A percentile compares a stretch with the other conserved stretches of the same genome.
Conservation (phyloP, 2,329 filamentous ascomycete genomes). For the Cyphellophora attinorum region DNA sequence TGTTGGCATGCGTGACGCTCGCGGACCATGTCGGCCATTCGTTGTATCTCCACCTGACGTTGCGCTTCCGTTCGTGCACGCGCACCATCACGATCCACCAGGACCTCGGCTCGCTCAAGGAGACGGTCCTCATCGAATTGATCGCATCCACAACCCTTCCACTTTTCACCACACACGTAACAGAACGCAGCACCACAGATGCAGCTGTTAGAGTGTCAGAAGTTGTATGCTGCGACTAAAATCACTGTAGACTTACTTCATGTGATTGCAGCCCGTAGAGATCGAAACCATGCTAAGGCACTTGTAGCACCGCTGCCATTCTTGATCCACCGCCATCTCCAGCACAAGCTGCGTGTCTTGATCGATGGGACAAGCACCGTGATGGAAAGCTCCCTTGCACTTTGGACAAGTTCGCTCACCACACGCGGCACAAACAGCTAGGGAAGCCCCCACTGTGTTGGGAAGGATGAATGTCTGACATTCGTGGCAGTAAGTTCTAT, state of each 20-base stretch:
- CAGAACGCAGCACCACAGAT: constrained; percentile 24
- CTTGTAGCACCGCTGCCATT: constrained; percentile 67
- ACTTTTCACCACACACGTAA: constrained; percentile 21
- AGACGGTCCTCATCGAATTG: constrained; percentile 21
- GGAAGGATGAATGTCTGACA: constrained; percentile 41
- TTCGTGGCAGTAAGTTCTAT: constrained; percentile 43
- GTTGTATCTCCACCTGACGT: background rate
- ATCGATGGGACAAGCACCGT: constrained; percentile 22
- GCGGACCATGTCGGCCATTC: too few relatives aligned
- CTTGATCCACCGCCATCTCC: constrained; percentile 54
- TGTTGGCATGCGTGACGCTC: background rate
- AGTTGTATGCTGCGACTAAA: background rate
- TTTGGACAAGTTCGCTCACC: constrained; percentile 34
- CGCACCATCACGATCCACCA: constrained; percentile 6
- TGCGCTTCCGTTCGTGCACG: background rate
- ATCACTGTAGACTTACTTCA: constrained; percentile 20
- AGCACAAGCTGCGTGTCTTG: constrained; percentile 29
- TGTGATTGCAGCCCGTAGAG: constrained; percentile 24
- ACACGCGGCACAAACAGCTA: constrained; percentile 37
- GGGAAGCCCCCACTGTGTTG: constrained; percentile 20
- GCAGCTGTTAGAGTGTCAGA: constrained; percentile 20
- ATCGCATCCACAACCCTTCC: constrained; percentile 22
- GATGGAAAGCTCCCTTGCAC: constrained; percentile 42
- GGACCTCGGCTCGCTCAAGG: constrained; percentile 8
- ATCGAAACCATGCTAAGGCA: constrained; percentile 51